Base-by-base conservation (phyloP, 129 eudicot genomes). In the Lonicera japonica region DNA sequence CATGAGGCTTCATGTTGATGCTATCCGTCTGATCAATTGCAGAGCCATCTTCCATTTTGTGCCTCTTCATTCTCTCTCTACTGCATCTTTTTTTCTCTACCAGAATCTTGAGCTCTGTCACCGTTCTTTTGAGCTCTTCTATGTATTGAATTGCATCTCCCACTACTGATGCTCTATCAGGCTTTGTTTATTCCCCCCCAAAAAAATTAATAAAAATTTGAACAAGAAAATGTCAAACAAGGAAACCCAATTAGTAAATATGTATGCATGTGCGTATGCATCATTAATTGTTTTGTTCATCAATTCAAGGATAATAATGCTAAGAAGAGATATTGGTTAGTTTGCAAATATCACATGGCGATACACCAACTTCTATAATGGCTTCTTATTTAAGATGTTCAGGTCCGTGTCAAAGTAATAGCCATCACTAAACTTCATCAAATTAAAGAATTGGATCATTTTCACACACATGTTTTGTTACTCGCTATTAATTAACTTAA, bases 151-250 rank as follows among this genome's bases (percentile, higher is more conserved):
- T 94, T 19, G 95, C 99, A 53, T 94, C 96, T 36, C 69, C 84
- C 54, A 94, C 95, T 21, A 88, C 62, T 16, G 96, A 85, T 57
- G 96, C 99, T 70, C 99, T 87, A 71, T 94, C 99, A 46, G 70
- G 38, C 99, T 94, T 70, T 8, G n/a, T 58, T 70, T 60, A 39
- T 11, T 24, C 45, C 68, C 59, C 6, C 41, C 65, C n/a, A n/a
- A n/a, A 29, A 29, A 29, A 69, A 45, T 23, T 23, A 57, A 56
- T 1, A 29, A 29, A 29, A 29, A 29, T 29, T 29, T 29, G 36
- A 29, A 68, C 41, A 34, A n/a, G 6, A 54, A 62, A 8, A 12
- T 47, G 7, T 52, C 7, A 19, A 25, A 67, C 21, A 38, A 17
- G 22, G 43, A 64, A 50, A 64, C 48, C 47, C 12, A 52, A 4